Conservation (phyloP, 2,329 filamentous ascomycete genomes). For the Tolypocladium ophioglossoides region DNA sequence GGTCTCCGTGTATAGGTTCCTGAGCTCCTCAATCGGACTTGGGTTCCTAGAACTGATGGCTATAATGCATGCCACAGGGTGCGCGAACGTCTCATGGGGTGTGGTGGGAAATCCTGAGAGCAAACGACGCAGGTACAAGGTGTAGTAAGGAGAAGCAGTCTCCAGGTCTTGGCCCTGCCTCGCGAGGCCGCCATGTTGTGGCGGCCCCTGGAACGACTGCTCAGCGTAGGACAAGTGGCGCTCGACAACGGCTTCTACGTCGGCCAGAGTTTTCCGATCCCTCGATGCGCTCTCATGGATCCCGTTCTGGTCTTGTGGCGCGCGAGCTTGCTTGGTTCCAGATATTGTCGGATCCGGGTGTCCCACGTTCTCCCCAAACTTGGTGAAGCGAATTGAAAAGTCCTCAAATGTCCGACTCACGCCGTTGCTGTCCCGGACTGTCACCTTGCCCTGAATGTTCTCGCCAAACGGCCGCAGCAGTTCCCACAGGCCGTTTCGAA, state of each 20-base stretch:
- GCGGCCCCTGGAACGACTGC: constrained; percentile 32
- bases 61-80: constrained; percentile 90
- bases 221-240: constrained; percentile 71
- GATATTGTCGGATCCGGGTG: constrained; percentile 30
- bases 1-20: constrained; percentile 76
- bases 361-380: constrained; percentile 51
- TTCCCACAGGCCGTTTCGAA: constrained; percentile 71
- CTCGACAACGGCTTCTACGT: constrained; percentile 73
- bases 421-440: constrained; percentile 82
- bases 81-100: constrained; percentile 85
- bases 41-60: constrained; percentile 85
- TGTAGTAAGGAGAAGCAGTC: constrained; percentile 68
- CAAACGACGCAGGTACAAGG: constrained; percentile 72
- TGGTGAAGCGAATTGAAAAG: constrained; percentile 78
- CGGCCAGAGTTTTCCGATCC: constrained; percentile 32
- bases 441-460: constrained; percentile 74
- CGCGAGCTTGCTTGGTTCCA: constrained; percentile 17
- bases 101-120: constrained; percentile 69
- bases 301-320: constrained; percentile 25
- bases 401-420: constrained; percentile 77
- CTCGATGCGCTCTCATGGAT: constrained; percentile 15
- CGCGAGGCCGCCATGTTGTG: constrained; percentile 26
- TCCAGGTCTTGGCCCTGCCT: constrained; percentile 34
- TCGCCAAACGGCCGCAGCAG: constrained; percentile 88
- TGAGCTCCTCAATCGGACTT: constrained; percentile 75